Base-by-base conservation (phyloP, 2,329 filamentous ascomycete species). In the Truncatella angustata region DNA sequence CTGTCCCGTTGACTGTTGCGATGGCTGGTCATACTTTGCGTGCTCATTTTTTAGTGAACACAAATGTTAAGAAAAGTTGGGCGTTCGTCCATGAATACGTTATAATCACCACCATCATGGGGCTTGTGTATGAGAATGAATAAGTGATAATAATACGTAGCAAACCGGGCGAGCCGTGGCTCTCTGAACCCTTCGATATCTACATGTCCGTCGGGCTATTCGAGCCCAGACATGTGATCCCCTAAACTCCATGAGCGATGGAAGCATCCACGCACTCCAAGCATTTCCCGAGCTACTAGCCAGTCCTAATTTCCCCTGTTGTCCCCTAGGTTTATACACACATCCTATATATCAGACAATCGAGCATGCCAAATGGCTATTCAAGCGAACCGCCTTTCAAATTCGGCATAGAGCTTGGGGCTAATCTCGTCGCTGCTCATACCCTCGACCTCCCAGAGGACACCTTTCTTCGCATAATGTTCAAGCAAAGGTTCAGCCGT, bases 381-480 rank as follows among this genome's bases (percentile, higher is more conserved):
- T 34, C 23, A 55, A 12, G 48, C 77, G 72, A 97, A 97, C 52
- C 88, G 81, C 65, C 76, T 82, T 72, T 90, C 86, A 68, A 99
- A 90, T 71, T 96, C 91, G 7, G 77, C 73, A 64, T 91, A 89
- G 24, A 99, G 77, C 74, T 91, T 86, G n/a, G 94, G 94, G 50
- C 82, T 92, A 61, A 99, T 99, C 73, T 97, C 94, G 66, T 99
- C 90, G 65, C 91, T 96, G 68, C 85, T 93, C 71, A 92, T 84
- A 20, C 94, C 94, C 60, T 90, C 79, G 4, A 97, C 91, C 56
- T 90, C 90, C 82, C 89, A 91, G 34, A 99, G 73, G 11, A 96
- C 86, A 9, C 90, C 91, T 67, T 88, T 87, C 58, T 82, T 81
- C 46, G 90, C 87, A 66, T 99, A 99, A 71, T 97, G 90, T 60